A percentile compares a stretch with the other conserved stretches of the same genome.
phyloP scores from a whole-genome alignment of 1,284 basidiomycete genomes.

The Vanrija sp. region DNA sequence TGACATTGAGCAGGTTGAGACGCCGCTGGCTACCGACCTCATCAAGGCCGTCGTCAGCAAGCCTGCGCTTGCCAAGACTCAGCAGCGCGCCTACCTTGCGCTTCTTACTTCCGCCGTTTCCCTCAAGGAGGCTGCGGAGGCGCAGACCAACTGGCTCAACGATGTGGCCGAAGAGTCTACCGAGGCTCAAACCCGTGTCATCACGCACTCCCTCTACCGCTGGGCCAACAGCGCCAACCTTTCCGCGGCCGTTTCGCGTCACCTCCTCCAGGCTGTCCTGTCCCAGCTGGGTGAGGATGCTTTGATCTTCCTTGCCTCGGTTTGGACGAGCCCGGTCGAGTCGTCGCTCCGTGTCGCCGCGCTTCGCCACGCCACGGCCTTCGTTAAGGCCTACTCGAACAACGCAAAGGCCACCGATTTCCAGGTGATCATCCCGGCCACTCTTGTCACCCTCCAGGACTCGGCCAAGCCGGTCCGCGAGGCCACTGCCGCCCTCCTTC shows the following conservation, averaged over 20 bases:
- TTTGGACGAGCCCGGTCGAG: constrained; percentile 55
- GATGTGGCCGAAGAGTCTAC: constrained; percentile 1
- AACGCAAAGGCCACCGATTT: constrained; percentile 56
- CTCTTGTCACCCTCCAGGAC: constrained; percentile 65
- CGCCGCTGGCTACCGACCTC: constrained; percentile 13
- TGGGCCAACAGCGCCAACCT: constrained; percentile 57
- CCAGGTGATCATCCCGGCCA: constrained; percentile 75
- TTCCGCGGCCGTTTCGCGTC: constrained; percentile 54
- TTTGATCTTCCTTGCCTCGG: constrained; percentile 72
- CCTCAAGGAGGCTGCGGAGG: constrained; percentile 16
- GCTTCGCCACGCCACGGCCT: constrained; percentile 68
- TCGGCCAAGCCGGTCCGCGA: constrained; percentile 56
- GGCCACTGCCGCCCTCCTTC: constrained; percentile 62
- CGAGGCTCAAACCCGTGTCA: constrained; percentile 11
- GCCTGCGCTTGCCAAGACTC: constrained; percentile 31
- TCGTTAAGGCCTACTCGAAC: constrained; percentile 52
- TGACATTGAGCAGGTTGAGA: constrained; percentile 21
- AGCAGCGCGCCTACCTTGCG: constrained; percentile 28
- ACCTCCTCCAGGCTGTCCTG: constrained; percentile 65
- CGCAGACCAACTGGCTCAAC: constrained; percentile 21
- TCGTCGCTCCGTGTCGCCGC: constrained; percentile 60
- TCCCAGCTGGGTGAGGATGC: constrained; percentile 64
- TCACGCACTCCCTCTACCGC: constrained; percentile 54
- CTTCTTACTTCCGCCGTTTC: constrained; percentile 30
- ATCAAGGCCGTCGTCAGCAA: constrained; percentile 30